phyloP scores from a whole-genome alignment of 2,329 filamentous ascomycete species.

The Hansfordia pulvinata region DNA sequence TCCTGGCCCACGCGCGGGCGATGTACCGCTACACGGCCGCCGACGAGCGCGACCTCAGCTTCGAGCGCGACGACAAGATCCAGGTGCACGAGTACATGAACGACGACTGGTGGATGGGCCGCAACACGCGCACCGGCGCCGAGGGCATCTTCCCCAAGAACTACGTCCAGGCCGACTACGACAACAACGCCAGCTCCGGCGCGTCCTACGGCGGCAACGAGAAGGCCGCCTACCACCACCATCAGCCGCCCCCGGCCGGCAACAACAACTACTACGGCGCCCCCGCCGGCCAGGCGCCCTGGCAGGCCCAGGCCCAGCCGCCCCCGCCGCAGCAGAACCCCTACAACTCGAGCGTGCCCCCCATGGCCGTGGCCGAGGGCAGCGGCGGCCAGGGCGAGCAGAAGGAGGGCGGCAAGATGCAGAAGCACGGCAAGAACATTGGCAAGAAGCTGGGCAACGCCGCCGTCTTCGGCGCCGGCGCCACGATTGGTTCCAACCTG shows the following conservation, averaged over 20 bases:
- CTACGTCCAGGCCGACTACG: slow-evolving; percentile 68
- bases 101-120: slow-evolving; percentile 91
- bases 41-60: slow-evolving; percentile 68
- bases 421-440: slow-evolving; percentile 80
- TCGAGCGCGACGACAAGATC: slow-evolving; percentile 1
- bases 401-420: slow-evolving; percentile 46
- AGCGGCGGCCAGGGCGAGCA: slow-evolving; percentile 27
- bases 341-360: slow-evolving; percentile 59
- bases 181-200: slow-evolving; percentile 41
- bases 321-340: slow-evolving; percentile 40
- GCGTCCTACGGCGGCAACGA: slow-evolving; percentile 14
- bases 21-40: slow-evolving; percentile 71
- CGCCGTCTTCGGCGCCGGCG: slow-evolving; percentile 86
- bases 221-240: slow-evolving; percentile 9
- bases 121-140: slow-evolving; percentile 65
- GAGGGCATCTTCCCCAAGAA: slow-evolving; percentile 93
- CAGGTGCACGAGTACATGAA: slow-evolving; percentile 20
- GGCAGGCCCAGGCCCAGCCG: slow-evolving; percentile 29
- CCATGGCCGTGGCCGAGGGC: slow-evolving; percentile 56
- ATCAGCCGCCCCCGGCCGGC: slow-evolving; percentile 9
- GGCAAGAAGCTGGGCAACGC: slow-evolving; percentile 82
- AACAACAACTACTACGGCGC: slow-evolving; percentile 12
- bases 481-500: slow-evolving; percentile 78
- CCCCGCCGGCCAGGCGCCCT: slow-evolving; percentile 24
- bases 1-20: slow-evolving; percentile 63